Evolutionary conservation across 1,139 yeast genomes (phyloP), one percentile per base, ranked within the genome.

Genomic region (Entelexis sorbosivorans): DNA sequence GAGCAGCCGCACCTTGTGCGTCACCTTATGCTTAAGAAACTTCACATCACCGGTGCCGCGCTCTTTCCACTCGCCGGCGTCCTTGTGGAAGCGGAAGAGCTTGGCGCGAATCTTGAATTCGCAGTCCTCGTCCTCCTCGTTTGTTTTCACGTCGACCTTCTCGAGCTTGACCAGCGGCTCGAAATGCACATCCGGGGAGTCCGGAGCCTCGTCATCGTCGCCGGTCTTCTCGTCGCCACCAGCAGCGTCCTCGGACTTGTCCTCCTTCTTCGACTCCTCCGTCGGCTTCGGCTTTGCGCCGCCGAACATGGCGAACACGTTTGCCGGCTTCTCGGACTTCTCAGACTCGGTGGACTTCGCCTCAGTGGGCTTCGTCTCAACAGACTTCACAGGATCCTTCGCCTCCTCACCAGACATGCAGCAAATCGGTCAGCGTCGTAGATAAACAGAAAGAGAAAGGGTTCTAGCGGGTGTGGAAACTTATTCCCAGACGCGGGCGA

Each of bases 31-130:
- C 73, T 91, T 78, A 68, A 91, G 79, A 70, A 91, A 87, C 72
- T 89, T 87, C 63, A 89, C 96, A 66, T 91, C 98, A 63, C 98
- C 99, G 44, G 96, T 88, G 61, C 98, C 98, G 75, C 98, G 85
- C 75, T 93, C 99, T 71, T 93, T 91, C 98, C 99, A 91, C 73
- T 91, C 98, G 66, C 86, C 44, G 47, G 71, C 59, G 40, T 74
- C 78, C 56, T 75, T 75, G 65, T 82, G 85, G 74, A 82, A 91
- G 71, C 88, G 82, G 76, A 91, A 91, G 66, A 91, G 76, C 73
- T 91, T 93, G 61, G 99, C 97, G 68, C 98, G 72, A 66, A 68
- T 67, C 66, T 91, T 91, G 73, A 74, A 84, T 60, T 84, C 69
- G 31, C 83, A 89, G 56, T 87, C 95, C 73, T 91, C 98, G 58